These are phyloP conservation scores for Nepenthes gracilis DNA, from an alignment of 148 eudicot genomes.

Conservation along the genomic window DNA sequence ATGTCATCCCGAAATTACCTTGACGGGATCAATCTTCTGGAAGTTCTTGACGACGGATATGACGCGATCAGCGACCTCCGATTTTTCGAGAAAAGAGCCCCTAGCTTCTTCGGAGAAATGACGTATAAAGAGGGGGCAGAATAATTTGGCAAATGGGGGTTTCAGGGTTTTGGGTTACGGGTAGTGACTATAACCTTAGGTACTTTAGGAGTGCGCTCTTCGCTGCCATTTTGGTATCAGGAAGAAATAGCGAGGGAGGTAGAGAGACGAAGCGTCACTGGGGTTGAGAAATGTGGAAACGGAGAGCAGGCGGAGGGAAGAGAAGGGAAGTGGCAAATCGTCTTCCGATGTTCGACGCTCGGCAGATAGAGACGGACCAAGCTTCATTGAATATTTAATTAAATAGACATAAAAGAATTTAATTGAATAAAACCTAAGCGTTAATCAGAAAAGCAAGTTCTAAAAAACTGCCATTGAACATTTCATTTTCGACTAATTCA, in stretches of 20 bases:
- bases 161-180: slow-evolving; percentile 29
- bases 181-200: slow-evolving; percentile 35
- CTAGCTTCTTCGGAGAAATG: slow-evolving; percentile 57
- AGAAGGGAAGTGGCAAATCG: too few relatives aligned
- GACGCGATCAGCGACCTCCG: slow-evolving; percentile 88
- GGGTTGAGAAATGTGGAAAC: too few relatives aligned
- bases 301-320: too few relatives aligned
- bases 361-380: too few relatives aligned
- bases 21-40: slow-evolving; percentile 90
- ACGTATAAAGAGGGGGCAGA: slow-evolving; percentile 33
- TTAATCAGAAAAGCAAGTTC: too few relatives aligned
- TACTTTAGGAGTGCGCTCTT: slow-evolving; percentile 55
- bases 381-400: too few relatives aligned
- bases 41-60: slow-evolving; percentile 65
- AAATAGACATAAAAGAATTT: too few relatives aligned
- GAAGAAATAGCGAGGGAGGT: neutral
- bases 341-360: too few relatives aligned
- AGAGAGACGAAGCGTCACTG: neutral
- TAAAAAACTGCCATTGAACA: too few relatives aligned
- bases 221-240: slow-evolving; percentile 23
- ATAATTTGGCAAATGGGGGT: slow-evolving; percentile 8
- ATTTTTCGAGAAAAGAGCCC: slow-evolving; percentile 87
- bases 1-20: slow-evolving; percentile 26
- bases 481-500: too few relatives aligned
- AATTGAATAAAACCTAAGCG: too few relatives aligned